Evolutionary conservation across 306 rosid species (phyloP).

Genomic region (Prunus fruticosa): DNA sequence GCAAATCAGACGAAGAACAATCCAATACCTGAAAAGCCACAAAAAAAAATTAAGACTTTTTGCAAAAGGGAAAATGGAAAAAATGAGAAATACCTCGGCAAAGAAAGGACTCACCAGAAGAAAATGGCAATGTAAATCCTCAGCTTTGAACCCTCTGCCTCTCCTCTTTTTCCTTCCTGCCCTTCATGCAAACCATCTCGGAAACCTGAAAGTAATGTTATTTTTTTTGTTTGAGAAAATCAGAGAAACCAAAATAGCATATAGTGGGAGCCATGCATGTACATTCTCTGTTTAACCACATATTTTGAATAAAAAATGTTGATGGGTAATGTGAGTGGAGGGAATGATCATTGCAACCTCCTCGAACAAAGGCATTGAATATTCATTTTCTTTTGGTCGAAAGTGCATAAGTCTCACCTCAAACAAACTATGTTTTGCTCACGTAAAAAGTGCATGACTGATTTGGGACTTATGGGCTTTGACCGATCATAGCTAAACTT

Average conservation of each 20-base stretch:
- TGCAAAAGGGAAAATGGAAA: neutral
- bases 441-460: neutral
- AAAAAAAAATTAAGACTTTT: neutral
- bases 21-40: conserved; percentile 12
- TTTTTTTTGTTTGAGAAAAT: neutral
- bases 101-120: conserved; percentile 26
- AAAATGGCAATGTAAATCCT: conserved; percentile 35
- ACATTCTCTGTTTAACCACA: neutral
- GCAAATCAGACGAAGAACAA: conserved; percentile 23
- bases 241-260: neutral
- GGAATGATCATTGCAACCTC: neutral
- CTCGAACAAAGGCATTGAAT: neutral
- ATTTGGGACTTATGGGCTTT: neutral
- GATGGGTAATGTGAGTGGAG: neutral
- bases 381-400: neutral
- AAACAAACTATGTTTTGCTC: neutral
- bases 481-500: neutral
- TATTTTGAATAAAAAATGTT: neutral
- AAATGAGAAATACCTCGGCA: conserved; percentile 4
- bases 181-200: neutral
- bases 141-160: neutral
- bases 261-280: neutral
- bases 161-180: conserved; percentile 10
- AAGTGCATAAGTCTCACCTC: neutral
- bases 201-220: too few species aligned